Evolutionary conservation across 495 filamentous ascomycete genomes (phyloP), one percentile per base, ranked within the genome.

Genomic region (Neurospora africana): DNA sequence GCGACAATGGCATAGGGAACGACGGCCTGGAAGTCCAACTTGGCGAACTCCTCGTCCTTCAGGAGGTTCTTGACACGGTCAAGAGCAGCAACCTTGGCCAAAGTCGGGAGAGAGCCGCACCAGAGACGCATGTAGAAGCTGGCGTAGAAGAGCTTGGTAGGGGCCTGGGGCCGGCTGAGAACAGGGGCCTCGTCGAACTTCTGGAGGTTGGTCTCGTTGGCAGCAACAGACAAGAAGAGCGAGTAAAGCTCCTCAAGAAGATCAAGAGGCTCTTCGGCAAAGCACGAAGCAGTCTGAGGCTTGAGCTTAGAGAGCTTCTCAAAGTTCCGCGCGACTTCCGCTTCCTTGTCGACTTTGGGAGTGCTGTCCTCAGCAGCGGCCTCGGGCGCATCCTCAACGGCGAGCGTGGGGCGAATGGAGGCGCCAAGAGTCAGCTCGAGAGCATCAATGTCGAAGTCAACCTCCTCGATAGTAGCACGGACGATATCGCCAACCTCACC

Each of bases 41-140:
- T 80, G 33, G 80, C 74, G 41, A 80, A 84, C 36, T 85, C 79
- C 8, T 76, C 75, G 13, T 84, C 84, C 68, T 83, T 83, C 27
- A 96, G 75, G 27, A 85, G 80, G 7, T 81, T 78, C 23, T 86
- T 87, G 33, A 89, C 84, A 68, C 85, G 82, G 41, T 87, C 87
- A 69, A 97, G 79, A 5, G 94, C 93, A 23, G 89, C 86, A 35
- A 85, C 84, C 73, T 91, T 87, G 17, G 89, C 90, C 47, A 90
- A 80, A 21, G 86, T 87, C 36, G 93, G 91, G 73, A 89, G 89
- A 17, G 86, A 84, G 0, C 91, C 87, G 71, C 90, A 92, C 88
- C 93, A 92, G 23, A 93, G 85, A 44, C 88, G 85, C 71, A 89
- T 83, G 71, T 94, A 90, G 78, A 98, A 95, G 5, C 90, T 91